Base-by-base conservation (phyloP, 148 eudicot species). In the Limonium bicolor region DNA sequence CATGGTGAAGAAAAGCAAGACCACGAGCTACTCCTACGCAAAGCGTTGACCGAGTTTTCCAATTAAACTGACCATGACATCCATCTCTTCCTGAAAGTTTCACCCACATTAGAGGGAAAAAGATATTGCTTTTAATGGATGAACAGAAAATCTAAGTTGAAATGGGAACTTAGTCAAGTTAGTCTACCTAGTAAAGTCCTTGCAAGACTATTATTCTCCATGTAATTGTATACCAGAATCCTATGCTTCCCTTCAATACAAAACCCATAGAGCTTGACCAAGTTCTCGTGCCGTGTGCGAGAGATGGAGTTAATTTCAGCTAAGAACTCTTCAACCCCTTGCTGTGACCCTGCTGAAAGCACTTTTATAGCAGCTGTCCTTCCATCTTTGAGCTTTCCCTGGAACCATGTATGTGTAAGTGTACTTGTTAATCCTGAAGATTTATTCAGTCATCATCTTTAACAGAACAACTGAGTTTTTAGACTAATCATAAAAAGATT, bases 331-430 rank as follows among this genome's bases (percentile, higher is more conserved):
- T 43, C 42, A 54, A 64, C 56, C 27, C 74, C 78, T 64, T 72
- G 78, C 20, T 48, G 54, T 18, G 78, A 72, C 50, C 64, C 68
- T 40, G 73, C 41, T 18, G 74, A 68, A 41, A 72, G 40, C 49
- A 72, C 78, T 58, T 72, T 72, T 42, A 72, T 36, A 20, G 78
- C 78, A 57, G 59, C 74, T 16, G 68, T 9, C 21, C 52, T 72
- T 27, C 74, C 78, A 50, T 57, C 41, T 33, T 64, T 72, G 29
- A 72, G 74, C 55, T 51, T 64, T 46, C 65, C 78, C 78, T 72
- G 55, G 25, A 22, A 6, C 51, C n/a, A 15, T 7, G 9, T 14
- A 25, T 23, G 20, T 6, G 9, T 39, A 13, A 39, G 14, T 4
- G 5, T 0, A 9, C 19, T 22, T 5, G 9, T 39, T 3, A 16